Percentiles rank a stretch among this genome's conserved stretches.
Conservation (phyloP, 192 early-diverging fungal genomes). For the Phlyctochytrium arcticum region DNA sequence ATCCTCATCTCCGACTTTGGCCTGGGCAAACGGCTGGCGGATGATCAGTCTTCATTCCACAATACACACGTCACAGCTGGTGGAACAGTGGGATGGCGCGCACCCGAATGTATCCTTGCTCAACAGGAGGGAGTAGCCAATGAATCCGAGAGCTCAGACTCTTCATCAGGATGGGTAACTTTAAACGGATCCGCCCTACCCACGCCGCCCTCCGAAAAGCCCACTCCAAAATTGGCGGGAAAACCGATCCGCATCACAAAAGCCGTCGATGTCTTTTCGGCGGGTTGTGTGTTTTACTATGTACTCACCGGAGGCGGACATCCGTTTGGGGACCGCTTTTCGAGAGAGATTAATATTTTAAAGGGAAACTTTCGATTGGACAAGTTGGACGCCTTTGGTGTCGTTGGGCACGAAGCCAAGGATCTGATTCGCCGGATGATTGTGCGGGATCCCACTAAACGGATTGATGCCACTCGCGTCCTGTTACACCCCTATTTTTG, state of each 20-base stretch:
- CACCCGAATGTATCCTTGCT: constrained; percentile 74
- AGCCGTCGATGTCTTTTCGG: constrained; percentile 93
- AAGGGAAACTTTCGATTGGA: constrained; percentile 68
- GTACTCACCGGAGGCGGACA: constrained; percentile 84
- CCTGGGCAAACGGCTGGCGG: constrained; percentile 88
- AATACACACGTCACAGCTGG: constrained; percentile 71
- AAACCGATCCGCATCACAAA: constrained; percentile 59
- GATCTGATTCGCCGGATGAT: constrained; percentile 93
- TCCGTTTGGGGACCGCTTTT: constrained; percentile 91
- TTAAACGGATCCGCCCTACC: not conserved
- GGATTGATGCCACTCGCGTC: constrained; percentile 70
- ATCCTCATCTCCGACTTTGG: constrained; percentile 98
- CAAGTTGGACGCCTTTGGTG: constrained; percentile 64
- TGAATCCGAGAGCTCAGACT: constrained; percentile 17
- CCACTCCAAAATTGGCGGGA: constrained; percentile 29
- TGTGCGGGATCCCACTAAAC: constrained; percentile 62
- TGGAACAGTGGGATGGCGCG: constrained; percentile 96
- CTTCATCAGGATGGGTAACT: not conserved
- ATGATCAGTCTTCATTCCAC: constrained; percentile 90
- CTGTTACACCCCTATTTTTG: constrained; percentile 96
- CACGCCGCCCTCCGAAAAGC: not conserved
- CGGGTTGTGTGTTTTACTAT: constrained; percentile 95
- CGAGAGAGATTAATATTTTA: constrained; percentile 88
- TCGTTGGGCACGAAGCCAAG: constrained; percentile 76
- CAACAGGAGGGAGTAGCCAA: not conserved